Percentiles rank a stretch among this genome's conserved stretches.
Conservation (phyloP, 345 rosid species). For the thale cress (Arabidopsis thaliana) region TAIR10.1 NC_003076.8:731501-732000, state of each 20-base stretch:
- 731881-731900: slow-evolving; percentile 41
- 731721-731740: slow-evolving; percentile 5
- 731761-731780: background rate
- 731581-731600: background rate
- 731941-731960: slow-evolving; percentile 29
- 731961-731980: slow-evolving; percentile 24
- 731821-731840: background rate
- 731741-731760: background rate
- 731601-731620: background rate
- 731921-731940: slow-evolving; percentile 45
- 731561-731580: background rate
- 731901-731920: slow-evolving; percentile 42
- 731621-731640: background rate
- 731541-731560: background rate
- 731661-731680: slow-evolving; percentile 18
- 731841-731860: slow-evolving; percentile 24
- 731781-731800: background rate
- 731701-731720: background rate
- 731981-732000: slow-evolving; percentile 40
- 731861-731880: slow-evolving; percentile 41
- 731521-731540: background rate
- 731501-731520: background rate
- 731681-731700: slow-evolving; percentile 22
- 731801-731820: background rate
- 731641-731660: background rate